Conservation (phyloP, 805 yeast genomes). For the Suhomyces tanzawaensis region DNA sequence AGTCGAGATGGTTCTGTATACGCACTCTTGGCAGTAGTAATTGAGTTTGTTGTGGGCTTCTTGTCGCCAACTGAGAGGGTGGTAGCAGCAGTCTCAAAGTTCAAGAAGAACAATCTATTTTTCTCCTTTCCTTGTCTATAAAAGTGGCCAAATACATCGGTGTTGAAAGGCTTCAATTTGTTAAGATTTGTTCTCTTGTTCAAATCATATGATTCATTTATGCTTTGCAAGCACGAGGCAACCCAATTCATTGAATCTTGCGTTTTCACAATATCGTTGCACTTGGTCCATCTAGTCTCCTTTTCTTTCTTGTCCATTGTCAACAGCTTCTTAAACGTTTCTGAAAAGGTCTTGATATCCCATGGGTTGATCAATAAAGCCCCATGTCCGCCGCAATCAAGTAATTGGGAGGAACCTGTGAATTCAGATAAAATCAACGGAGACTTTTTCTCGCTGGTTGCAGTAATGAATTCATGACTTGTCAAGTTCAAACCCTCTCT, state of each 20-base stretch:
- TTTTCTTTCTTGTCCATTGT: slow-evolving; percentile 63
- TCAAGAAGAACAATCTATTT: slow-evolving; percentile 51
- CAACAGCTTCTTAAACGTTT: slow-evolving; percentile 61
- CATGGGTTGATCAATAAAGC: slow-evolving; percentile 87
- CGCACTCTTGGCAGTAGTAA: slow-evolving; percentile 19
- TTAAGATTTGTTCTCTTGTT: slow-evolving; percentile 27
- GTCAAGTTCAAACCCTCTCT: slow-evolving; percentile 97
- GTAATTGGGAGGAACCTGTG: slow-evolving; percentile 86
- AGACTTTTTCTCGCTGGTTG: slow-evolving; percentile 66
- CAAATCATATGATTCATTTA: slow-evolving; percentile 42
- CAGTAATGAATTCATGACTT: slow-evolving; percentile 88
- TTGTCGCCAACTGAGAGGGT: slow-evolving; percentile 10
- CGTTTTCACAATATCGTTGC: slow-evolving; percentile 55
- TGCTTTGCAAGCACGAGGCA: slow-evolving; percentile 48
- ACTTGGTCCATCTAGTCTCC: slow-evolving; percentile 55
- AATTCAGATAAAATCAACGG: slow-evolving; percentile 89
- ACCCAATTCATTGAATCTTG: slow-evolving; percentile 83
- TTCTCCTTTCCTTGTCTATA: slow-evolving; percentile 19
- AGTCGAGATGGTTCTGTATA: slow-evolving; percentile 61
- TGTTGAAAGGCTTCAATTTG: slow-evolving; percentile 30
- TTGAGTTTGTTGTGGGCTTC: slow-evolving; percentile 20
- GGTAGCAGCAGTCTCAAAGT: slow-evolving; percentile 46
- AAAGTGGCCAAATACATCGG: slow-evolving; percentile 31
- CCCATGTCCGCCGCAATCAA: slow-evolving; percentile 53
- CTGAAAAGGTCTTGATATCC: slow-evolving; percentile 68